Evolutionary conservation across 129 eudicot genomes (phyloP), one percentile per base, ranked within the genome.

Genomic region (Ambrosia artemisiifolia): DNA sequence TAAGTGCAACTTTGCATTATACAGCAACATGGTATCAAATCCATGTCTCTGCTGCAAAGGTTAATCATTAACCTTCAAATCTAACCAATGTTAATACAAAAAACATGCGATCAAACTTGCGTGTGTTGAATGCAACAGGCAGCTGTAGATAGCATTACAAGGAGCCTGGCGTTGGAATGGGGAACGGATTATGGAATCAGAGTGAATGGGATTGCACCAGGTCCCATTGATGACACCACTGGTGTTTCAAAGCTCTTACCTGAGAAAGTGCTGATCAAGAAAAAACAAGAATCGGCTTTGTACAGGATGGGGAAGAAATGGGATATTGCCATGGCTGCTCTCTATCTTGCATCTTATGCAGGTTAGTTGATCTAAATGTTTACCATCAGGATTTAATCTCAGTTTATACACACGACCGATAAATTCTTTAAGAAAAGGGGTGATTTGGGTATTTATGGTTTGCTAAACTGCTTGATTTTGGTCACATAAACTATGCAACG

Each of bases 291-390:
- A 16, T 75, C 72, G 17, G 79, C 87, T 42, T 70, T 82, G 20
- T 79, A 57, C 67, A 85, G 77, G 68, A 72, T 85, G 81, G 84
- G 87, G 36, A 80, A 85, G 80, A 82, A 82, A 72, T 82, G 89
- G 89, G 86, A 82, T 69, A 82, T 85, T 40, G 86, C 89, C 33
- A 85, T 85, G 90, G 82, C 90, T 68, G 82, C 90, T 76, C 82
- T 81, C 48, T 78, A 78, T 75, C 86, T 85, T 19, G 84, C 84
- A 36, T 85, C 82, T 33, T 72, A 82, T 81, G 89, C 86, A 79
- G 89, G 86, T 85, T 6, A 74, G 83, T 73, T 14, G 48, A 0
- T 61, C 2, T 10, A 10, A 40, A 6, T 10, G 2, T 40, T 24
- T 24, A 24, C 28, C 28, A 24, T 24, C 28, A 24, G 9, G 9